Conservation (phyloP, 768 basidiomycete species). For the Tephrocybe sp. region DNA sequence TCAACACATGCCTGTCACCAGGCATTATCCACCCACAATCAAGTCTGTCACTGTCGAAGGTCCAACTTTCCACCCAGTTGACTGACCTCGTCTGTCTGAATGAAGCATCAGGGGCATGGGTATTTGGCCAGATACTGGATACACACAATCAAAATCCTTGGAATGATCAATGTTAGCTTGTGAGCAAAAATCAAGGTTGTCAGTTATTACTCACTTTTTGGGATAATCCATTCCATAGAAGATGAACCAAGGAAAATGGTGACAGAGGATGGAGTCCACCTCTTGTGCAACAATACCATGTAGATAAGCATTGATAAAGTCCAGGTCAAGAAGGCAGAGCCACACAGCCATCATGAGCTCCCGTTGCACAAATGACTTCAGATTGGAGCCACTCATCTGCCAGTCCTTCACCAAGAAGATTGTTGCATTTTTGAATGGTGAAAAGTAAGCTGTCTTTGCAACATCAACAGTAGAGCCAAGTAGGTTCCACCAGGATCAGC, state of each 20-base stretch:
- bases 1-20: too few species aligned
- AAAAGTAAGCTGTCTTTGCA: background rate
- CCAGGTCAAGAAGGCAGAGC: conserved; percentile 11
- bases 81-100: too few species aligned
- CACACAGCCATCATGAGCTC: conserved; percentile 12
- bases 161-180: background rate
- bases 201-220: conserved; percentile 11
- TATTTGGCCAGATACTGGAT: conserved; percentile 19
- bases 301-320: conserved; percentile 12
- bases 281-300: conserved; percentile 4
- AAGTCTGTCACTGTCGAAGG: too few species aligned
- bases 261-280: conserved; percentile 5
- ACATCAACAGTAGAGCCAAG: background rate
- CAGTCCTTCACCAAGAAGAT: conserved; percentile 22
- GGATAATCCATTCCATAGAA: conserved; percentile 7
- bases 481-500: too few species aligned
- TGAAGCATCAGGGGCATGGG: conserved; percentile 30
- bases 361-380: conserved; percentile 18
- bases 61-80: too few species aligned
- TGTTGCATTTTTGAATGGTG: conserved; percentile 22
- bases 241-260: conserved; percentile 1
- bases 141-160: conserved; percentile 24
- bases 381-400: conserved; percentile 16
- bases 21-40: too few species aligned
- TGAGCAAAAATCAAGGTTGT: background rate